A percentile compares a stretch with the other conserved stretches of the same genome.
These are phyloP conservation scores for Fusarium acutatum DNA, from an alignment of 2,329 filamentous ascomycete species.

Conservation along the genomic window DNA sequence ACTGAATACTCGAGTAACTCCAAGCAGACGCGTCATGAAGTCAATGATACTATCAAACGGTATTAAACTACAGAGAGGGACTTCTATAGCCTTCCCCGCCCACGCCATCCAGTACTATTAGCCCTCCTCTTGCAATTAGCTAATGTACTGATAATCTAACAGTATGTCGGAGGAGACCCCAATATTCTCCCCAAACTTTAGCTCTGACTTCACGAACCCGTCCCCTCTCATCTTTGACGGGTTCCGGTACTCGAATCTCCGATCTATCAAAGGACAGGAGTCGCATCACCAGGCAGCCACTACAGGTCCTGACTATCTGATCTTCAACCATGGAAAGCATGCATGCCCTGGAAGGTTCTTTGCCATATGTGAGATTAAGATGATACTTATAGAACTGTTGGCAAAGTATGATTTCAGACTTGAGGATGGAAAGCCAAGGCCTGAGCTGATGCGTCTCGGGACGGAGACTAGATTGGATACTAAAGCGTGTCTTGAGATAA, in stretches of 20 bases:
- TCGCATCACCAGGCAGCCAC: neutral
- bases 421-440: neutral
- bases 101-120: neutral
- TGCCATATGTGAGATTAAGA: neutral
- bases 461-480: neutral
- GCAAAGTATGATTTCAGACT: neutral
- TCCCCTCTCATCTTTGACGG: neutral
- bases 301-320: neutral
- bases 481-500: neutral
- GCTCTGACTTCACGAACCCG: neutral
- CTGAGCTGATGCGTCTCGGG: neutral
- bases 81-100: neutral
- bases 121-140: accelerated
- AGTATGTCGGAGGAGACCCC: neutral
- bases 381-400: neutral
- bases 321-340: neutral
- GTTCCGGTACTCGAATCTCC: neutral
- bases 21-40: neutral
- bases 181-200: neutral
- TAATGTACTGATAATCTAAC: accelerated
- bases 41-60: neutral
- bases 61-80: neutral
- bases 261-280: neutral
- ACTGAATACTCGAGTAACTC: neutral
- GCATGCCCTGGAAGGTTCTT: neutral